Conservation (phyloP, 2,329 filamentous ascomycete genomes). For the Fusarium begoniae region DNA sequence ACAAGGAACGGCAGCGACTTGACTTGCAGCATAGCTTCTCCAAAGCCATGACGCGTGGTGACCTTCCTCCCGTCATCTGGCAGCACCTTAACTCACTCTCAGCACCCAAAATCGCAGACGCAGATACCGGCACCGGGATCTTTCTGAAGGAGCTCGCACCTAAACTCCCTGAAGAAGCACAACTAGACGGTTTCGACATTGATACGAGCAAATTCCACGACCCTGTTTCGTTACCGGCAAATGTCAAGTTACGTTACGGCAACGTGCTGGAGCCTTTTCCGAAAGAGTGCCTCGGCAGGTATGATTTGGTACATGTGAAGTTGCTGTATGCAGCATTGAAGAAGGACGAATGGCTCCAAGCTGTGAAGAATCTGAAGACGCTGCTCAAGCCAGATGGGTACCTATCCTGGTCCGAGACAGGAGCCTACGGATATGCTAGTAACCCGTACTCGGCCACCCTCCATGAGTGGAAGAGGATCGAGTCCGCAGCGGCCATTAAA, state of each 20-base stretch:
- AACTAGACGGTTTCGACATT: not conserved
- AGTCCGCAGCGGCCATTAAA: not conserved
- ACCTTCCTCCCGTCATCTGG: not conserved
- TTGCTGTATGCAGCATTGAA: not conserved
- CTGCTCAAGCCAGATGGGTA: not conserved
- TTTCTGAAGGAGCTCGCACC: not conserved
- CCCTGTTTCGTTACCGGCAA: rapidly evolving
- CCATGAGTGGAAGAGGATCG: not conserved
- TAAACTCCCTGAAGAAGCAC: rapidly evolving
- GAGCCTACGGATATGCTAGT: not conserved
- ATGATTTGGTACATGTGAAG: not conserved
- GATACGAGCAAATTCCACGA: rapidly evolving
- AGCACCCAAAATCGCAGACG: not conserved
- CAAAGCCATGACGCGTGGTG: rapidly evolving
- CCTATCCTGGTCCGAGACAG: not conserved
- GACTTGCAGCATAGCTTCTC: not conserved
- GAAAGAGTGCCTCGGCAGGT: rapidly evolving
- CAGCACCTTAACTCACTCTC: rapidly evolving
- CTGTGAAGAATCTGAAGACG: not conserved
- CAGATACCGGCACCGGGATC: not conserved
- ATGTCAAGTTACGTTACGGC: not conserved
- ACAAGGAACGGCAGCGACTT: not conserved
- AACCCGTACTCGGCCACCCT: not conserved
- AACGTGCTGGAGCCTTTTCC: not conserved
- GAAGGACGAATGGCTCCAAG: not conserved